Evolutionary conservation across 495 filamentous ascomycete species (phyloP), one percentile per base, ranked within the genome.

Genomic region (Lasiosphaeris hirsuta): DNA sequence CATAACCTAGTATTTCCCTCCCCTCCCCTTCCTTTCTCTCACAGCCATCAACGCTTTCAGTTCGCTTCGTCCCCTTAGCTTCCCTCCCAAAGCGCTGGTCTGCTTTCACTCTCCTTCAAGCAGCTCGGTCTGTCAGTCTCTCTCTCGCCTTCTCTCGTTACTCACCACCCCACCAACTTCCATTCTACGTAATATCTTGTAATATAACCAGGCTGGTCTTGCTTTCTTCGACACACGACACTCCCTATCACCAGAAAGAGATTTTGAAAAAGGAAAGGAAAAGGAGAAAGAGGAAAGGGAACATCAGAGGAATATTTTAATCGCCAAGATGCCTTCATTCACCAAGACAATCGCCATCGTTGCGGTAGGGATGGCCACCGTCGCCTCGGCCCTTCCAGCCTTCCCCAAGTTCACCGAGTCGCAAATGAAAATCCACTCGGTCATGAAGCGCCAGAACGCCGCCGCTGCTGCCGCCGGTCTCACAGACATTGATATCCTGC

Each of bases 401-500:
- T 59, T 63, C 42, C 78, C 76, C 53, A 81, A 72, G 69, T 59
- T 81, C 42, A 73, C 61, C 45, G 51, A 58, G 42, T 63, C 58
- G 54, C 74, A 79, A 60, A 63, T 66, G 61, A 69, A 72, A 52
- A 71, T 79, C 51, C 77, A 77, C 65, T 57, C 70, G 61, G 56
- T 75, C 44, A 64, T 69, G 49, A 82, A 75, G 65, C 75, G 80
- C 49, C 80, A 84, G 65, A 75, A 80, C 57, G 77, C 75, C 5
- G 76, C 78, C 0, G 80, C 79, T 18, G 77, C 79, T 10, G 72
- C 74, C 11, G 61, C 72, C 18, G 82, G 78, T 19, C 66, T 88
- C 51, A 75, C 71, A 13, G 85, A 88, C 69, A 64, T 86, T 45
- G 84, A 88, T 64, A 87, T 88, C 57, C 78, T 88, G 15, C 82